Evolutionary conservation across 2,329 filamentous ascomycete genomes (phyloP).

Genomic region (Setomelanomma holmii): DNA sequence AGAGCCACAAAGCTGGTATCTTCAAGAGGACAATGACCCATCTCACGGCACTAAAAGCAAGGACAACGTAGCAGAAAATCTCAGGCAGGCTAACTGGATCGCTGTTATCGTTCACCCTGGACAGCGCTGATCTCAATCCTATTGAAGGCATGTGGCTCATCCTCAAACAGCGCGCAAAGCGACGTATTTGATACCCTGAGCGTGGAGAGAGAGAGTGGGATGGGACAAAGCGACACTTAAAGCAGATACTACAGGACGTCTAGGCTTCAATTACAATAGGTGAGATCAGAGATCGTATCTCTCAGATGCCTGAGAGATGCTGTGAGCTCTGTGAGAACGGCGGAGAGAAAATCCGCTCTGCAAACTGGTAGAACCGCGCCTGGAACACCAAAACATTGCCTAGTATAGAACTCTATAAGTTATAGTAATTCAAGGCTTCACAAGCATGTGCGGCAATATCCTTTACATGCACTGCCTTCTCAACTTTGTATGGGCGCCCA

Average conservation of each 20-base stretch:
- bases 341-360: too few relatives aligned
- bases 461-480: background rate
- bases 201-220: too few relatives aligned
- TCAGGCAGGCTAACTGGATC: background rate
- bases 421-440: background rate
- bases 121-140: constrained; percentile 10
- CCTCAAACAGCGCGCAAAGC: constrained; percentile 5
- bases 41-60: too few relatives aligned
- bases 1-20: background rate
- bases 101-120: constrained; percentile 3
- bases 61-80: background rate
- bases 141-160: constrained; percentile 9
- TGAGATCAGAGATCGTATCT: background rate
- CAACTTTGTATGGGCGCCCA: background rate
- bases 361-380: too few relatives aligned
- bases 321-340: background rate
- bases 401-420: too few relatives aligned
- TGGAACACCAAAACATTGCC: too few relatives aligned
- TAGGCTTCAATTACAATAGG: too few relatives aligned
- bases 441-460: background rate
- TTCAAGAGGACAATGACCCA: constrained; percentile 11
- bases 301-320: background rate
- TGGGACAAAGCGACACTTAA: too few relatives aligned
- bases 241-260: too few relatives aligned
- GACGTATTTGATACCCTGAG: too few relatives aligned